phyloP scores from a whole-genome alignment of 2,329 filamentous ascomycete species.

The Phyllosticta citribraziliensis region DNA sequence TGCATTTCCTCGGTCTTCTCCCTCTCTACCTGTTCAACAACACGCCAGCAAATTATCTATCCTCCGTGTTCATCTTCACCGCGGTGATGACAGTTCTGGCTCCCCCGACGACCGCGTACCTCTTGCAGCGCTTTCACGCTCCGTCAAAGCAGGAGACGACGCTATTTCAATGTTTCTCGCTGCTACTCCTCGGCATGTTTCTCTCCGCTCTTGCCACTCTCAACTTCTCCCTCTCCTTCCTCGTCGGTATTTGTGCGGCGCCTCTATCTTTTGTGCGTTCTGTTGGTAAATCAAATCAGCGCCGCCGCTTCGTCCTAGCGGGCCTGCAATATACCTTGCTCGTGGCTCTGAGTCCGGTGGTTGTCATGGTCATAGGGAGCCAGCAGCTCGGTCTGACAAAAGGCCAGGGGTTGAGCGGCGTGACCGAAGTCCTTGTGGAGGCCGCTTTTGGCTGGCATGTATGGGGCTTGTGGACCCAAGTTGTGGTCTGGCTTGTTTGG shows the following conservation, averaged over 20 bases:
- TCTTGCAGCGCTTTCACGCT: constrained; percentile 35
- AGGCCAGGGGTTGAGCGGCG: constrained; percentile 8
- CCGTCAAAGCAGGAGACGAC: constrained; percentile 61
- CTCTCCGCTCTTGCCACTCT: constrained; percentile 87
- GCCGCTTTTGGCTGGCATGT: constrained; percentile 84
- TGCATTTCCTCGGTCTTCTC: constrained; percentile 67
- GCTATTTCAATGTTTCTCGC: constrained; percentile 79
- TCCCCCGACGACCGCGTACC: constrained; percentile 21
- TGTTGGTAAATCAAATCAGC: neutral
- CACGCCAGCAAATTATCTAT: constrained; percentile 13
- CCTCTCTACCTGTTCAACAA: constrained; percentile 85
- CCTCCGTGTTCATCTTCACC: constrained; percentile 20
- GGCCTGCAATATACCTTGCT: constrained; percentile 16
- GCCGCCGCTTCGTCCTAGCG: constrained; percentile 10
- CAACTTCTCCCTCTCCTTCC: constrained; percentile 85
- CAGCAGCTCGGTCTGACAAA: constrained; percentile 23
- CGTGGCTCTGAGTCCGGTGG: constrained; percentile 23
- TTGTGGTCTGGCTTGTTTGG: constrained; percentile 92
- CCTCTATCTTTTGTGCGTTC: constrained; percentile 66
- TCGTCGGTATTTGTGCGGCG: constrained; percentile 68
- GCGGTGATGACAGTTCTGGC: constrained; percentile 24
- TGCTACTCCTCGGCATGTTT: constrained; percentile 86
- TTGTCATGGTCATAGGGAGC: constrained; percentile 22
- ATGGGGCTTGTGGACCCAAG: constrained; percentile 79
- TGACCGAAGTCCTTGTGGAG: constrained; percentile 53